phyloP scores from a whole-genome alignment of 176 grass and related monocot species.

The Oryza glumipatula region DNA sequence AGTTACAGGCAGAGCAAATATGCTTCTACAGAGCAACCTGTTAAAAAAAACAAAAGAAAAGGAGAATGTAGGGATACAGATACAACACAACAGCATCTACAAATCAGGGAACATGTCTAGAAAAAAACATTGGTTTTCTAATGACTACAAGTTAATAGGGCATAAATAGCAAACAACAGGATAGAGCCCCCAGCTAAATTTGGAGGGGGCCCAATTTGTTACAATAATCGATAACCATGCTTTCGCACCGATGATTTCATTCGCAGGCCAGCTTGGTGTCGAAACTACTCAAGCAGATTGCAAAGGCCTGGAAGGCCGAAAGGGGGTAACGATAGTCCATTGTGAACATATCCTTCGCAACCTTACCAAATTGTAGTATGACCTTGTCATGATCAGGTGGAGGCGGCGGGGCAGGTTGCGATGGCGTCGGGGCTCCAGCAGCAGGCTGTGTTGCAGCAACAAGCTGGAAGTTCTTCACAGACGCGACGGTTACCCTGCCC shows the following conservation, averaged over 20 bases:
- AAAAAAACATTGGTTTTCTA: slow-evolving; percentile 35
- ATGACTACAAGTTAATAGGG: slow-evolving; percentile 49
- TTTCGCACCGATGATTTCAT: slow-evolving; percentile 32
- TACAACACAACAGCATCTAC: slow-evolving; percentile 36
- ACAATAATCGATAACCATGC: slow-evolving; percentile 13
- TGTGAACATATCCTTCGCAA: slow-evolving; percentile 80
- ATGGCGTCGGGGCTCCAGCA: slow-evolving; percentile 40
- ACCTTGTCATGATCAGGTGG: slow-evolving; percentile 66
- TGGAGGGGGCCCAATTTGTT: slow-evolving; percentile 31
- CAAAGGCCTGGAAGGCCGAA: slow-evolving; percentile 81
- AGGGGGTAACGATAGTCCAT: slow-evolving; percentile 83
- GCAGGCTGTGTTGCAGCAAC: slow-evolving; percentile 56
- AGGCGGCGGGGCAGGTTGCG: slow-evolving; percentile 34
- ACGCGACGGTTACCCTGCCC: slow-evolving; percentile 78
- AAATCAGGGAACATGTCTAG: slow-evolving; percentile 43
- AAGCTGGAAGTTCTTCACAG: slow-evolving; percentile 93
- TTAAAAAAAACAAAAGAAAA: slow-evolving; percentile 29
- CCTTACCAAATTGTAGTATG: slow-evolving; percentile 83
- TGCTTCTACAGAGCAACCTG: slow-evolving; percentile 43
- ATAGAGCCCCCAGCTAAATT: slow-evolving; percentile 38
- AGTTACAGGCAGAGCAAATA: slow-evolving; percentile 40
- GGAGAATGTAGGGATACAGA: not conserved
- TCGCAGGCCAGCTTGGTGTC: slow-evolving; percentile 88
- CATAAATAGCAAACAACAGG: slow-evolving; percentile 47
- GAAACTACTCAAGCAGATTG: slow-evolving; percentile 84